Base-by-base conservation (phyloP, 441 rosid species). In the Syzygium malaccense region DNA sequence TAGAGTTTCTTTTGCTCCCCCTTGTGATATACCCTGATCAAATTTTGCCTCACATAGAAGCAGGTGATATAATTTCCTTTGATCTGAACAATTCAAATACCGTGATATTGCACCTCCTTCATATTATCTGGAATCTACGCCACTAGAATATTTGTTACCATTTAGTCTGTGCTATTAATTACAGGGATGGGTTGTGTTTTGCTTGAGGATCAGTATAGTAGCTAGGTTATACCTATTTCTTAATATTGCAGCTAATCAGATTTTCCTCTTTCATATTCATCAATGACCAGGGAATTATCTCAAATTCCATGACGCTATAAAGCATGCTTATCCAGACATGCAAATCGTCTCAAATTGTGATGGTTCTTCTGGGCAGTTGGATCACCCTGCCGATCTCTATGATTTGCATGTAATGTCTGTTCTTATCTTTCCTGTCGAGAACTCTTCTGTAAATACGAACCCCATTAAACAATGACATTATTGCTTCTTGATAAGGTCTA, bases 331-430 rank as follows among this genome's bases (percentile, higher is more conserved):
- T 91, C 98, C 98, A 20, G 98, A 94, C 94, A 95, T 96, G 88
- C 87, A 92, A 92, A 95, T 96, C 66, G 96, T 97, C 92, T 92
- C 99, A 57, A 97, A 97, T 91, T 97, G 97, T 92, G 98, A 97
- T 90, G 99, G 97, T 49, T 96, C 99, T 85, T 93, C 95, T 88
- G 87, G 4, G 66, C 93, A 91, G 23, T 92, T 96, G 89, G 96
- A 97, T 90, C 99, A 96, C 90, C 98, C 98, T 1, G 95, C 99
- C 64, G 96, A 97, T 91, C 92, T 91, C 87, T 97, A 96, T 88
- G 99, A 96, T 91, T 96, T 87, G 87, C 99, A 96, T 89, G 99
- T 97, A 95, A 91, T 80, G 37, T 64, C 84, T 88, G 49, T 30
- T 87, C 86, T 85, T 32, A 87, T 86, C 48, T 78, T 48, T 41